Evolutionary conservation across 2,329 filamentous ascomycete species (phyloP).

Genomic region (Colletotrichum scovillei): DNA sequence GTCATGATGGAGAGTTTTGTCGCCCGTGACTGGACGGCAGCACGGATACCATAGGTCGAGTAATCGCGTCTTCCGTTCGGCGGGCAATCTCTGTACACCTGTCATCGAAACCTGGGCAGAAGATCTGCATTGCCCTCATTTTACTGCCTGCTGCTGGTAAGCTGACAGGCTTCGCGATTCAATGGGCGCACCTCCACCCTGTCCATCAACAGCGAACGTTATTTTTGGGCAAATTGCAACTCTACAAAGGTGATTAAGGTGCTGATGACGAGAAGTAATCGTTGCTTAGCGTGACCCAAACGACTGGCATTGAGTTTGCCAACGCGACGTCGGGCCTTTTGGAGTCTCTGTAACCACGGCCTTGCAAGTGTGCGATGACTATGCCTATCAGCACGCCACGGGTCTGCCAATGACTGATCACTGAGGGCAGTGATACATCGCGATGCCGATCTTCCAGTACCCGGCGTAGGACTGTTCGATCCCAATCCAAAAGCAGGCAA

Average conservation of each 20-base stretch:
- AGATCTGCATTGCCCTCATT: conserved; percentile 8
- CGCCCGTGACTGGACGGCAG: background rate
- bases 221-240: background rate
- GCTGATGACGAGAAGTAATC: background rate
- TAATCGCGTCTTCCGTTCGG: background rate
- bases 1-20: background rate
- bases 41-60: too few relatives aligned
- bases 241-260: background rate
- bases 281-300: conserved; percentile 19
- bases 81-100: background rate
- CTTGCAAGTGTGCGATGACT: background rate
- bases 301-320: conserved; percentile 25
- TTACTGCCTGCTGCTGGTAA: background rate
- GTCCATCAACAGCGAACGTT: background rate
- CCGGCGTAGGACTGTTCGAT: background rate
- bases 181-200: background rate
- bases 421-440: background rate
- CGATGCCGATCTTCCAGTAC: background rate
- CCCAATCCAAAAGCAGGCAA: background rate
- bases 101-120: background rate
- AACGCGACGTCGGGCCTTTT: background rate
- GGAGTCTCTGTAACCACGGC: background rate
- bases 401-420: background rate
- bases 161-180: conserved; percentile 16
- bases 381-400: background rate